Conservation (phyloP, 2,329 filamentous ascomycete species). For the Xylaria sp. region DNA sequence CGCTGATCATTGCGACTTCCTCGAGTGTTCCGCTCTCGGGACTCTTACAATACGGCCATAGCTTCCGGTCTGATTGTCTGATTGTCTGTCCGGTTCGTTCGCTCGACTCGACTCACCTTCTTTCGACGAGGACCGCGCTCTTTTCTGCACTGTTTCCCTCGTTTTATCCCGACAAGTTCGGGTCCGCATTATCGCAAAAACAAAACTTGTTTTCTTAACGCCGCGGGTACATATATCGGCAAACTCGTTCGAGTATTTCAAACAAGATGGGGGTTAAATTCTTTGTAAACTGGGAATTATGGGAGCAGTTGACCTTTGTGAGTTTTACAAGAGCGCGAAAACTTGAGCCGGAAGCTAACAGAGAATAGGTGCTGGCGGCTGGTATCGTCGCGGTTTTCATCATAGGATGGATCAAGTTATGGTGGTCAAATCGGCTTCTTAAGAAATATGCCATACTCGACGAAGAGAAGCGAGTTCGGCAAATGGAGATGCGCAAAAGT, state of each 20-base stretch:
- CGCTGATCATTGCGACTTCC: slow-evolving; percentile 3
- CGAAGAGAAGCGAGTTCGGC: slow-evolving; percentile 55
- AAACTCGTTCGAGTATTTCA: slow-evolving; percentile 22
- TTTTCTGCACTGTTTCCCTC: not conserved
- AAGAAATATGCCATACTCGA: slow-evolving; percentile 59
- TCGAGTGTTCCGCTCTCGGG: not conserved
- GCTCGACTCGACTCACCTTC: not conserved
- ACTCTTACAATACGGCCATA: not conserved
- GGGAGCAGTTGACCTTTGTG: slow-evolving; percentile 89
- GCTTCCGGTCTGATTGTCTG: not conserved
- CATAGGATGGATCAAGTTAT: slow-evolving; percentile 62
- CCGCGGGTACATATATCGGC: slow-evolving; percentile 20
- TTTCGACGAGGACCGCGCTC: slow-evolving; percentile 9
- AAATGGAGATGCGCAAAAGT: slow-evolving; percentile 50
- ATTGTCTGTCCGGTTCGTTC: not conserved
- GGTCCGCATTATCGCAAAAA: slow-evolving; percentile 5
- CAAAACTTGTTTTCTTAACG: slow-evolving; percentile 12
- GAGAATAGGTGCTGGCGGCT: slow-evolving; percentile 60
- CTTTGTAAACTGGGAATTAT: slow-evolving; percentile 68
- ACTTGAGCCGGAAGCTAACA: slow-evolving; percentile 18
- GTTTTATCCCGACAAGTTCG: not conserved
- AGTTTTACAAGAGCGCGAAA: slow-evolving; percentile 34
- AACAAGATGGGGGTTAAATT: slow-evolving; percentile 43
- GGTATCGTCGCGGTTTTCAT: slow-evolving; percentile 66
- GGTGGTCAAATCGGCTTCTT: slow-evolving; percentile 51